phyloP scores from a whole-genome alignment of 495 filamentous ascomycete species.

The Trichoderma parareesei region DNA sequence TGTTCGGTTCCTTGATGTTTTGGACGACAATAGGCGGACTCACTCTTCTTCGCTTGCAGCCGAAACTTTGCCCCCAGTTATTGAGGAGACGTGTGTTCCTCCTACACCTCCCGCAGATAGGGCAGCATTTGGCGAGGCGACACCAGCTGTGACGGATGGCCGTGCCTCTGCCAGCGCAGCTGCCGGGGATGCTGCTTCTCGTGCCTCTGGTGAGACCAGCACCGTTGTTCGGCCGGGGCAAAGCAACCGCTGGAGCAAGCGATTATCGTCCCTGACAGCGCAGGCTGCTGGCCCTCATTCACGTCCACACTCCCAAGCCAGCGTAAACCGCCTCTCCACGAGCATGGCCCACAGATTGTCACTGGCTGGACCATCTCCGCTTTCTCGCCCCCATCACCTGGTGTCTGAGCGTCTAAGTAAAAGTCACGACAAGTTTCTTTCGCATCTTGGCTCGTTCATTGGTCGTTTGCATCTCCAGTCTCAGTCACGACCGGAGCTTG shows the following conservation, averaged over 20 bases:
- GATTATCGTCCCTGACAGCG: slow-evolving; percentile 35
- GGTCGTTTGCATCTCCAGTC: slow-evolving; percentile 84
- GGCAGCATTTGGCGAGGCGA: slow-evolving; percentile 26
- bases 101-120: slow-evolving; percentile 66
- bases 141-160: slow-evolving; percentile 25
- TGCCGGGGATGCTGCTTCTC: neutral
- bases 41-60: slow-evolving; percentile 40
- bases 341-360: slow-evolving; percentile 48
- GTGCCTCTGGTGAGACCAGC: neutral
- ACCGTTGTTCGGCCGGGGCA: neutral
- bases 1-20: slow-evolving; percentile 85
- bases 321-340: slow-evolving; percentile 36
- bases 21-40: slow-evolving; percentile 57
- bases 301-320: slow-evolving; percentile 31
- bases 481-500: slow-evolving; percentile 75
- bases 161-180: slow-evolving; percentile 22
- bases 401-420: slow-evolving; percentile 57
- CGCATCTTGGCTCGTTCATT: slow-evolving; percentile 83
- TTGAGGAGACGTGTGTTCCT: slow-evolving; percentile 54
- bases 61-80: slow-evolving; percentile 49
- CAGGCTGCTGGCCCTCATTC: slow-evolving; percentile 27
- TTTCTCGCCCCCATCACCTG: slow-evolving; percentile 38
- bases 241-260: slow-evolving; percentile 24
- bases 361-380: slow-evolving; percentile 35
- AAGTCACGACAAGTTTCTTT: slow-evolving; percentile 80